Conservation (phyloP, 768 basidiomycete species). For the Suillus lakei region DNA sequence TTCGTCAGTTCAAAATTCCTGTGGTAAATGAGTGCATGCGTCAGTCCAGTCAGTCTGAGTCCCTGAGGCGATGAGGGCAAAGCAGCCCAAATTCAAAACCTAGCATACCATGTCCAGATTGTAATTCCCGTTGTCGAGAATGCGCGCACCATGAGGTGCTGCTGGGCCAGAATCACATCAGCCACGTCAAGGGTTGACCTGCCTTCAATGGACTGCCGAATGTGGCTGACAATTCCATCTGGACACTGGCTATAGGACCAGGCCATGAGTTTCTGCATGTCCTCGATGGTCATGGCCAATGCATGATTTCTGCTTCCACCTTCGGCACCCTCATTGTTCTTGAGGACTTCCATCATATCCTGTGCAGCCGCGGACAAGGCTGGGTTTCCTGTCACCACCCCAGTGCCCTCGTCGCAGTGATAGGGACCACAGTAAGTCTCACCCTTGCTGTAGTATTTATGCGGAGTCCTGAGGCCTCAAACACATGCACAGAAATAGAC, state of each 20-base stretch:
- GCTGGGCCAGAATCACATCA: not conserved
- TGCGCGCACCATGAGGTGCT: not conserved
- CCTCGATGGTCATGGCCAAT: conserved; percentile 35
- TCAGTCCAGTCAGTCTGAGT: no score
- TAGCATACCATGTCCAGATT: not conserved
- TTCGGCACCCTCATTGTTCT: conserved; percentile 20
- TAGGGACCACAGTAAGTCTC: conserved; percentile 32
- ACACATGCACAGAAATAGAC: no score
- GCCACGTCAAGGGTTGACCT: not conserved
- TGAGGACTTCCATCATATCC: conserved; percentile 28
- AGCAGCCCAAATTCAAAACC: no score
- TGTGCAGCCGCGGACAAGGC: conserved; percentile 27
- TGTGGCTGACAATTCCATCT: not conserved
- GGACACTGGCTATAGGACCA: conserved; percentile 32
- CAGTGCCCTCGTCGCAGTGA: conserved; percentile 24
- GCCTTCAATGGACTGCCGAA: no score
- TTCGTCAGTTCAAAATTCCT: conserved; percentile 38
- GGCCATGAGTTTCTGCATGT: conserved; percentile 31
- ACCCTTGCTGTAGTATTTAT: not conserved
- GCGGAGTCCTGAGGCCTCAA: no score
- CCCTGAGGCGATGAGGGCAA: no score
- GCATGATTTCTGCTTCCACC: conserved; percentile 13
- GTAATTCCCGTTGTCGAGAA: not conserved
- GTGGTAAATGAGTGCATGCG: not conserved
- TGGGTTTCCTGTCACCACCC: conserved; percentile 31